Evolutionary conservation across 345 rosid species (phyloP).

Genomic region (Streptanthus diversifolius): DNA sequence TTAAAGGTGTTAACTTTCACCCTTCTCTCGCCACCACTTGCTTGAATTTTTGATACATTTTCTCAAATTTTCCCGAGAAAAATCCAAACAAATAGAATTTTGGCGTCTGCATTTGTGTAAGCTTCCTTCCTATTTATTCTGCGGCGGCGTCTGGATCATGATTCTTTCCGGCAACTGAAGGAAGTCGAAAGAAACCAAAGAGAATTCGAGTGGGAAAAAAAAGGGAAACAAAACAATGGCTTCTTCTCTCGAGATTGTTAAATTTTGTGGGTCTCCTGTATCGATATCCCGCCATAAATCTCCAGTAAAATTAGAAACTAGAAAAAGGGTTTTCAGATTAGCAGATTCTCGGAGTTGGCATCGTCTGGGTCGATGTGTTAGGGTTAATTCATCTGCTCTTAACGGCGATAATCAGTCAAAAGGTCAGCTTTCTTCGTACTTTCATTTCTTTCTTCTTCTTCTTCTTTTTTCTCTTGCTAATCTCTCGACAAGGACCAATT

Average conservation of each 20-base stretch:
- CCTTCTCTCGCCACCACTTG: slow-evolving; percentile 27
- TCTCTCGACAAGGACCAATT: background rate
- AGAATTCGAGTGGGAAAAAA: background rate
- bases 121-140: background rate
- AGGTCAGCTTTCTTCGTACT: slow-evolving; percentile 40
- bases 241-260: slow-evolving; percentile 40
- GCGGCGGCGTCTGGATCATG: slow-evolving; percentile 14
- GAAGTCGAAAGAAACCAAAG: background rate
- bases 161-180: slow-evolving; percentile 18
- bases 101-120: background rate
- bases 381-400: slow-evolving; percentile 46
- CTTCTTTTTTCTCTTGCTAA: background rate
- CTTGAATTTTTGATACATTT: slow-evolving; percentile 11
- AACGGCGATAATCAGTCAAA: slow-evolving; percentile 56
- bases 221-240: slow-evolving; percentile 9
- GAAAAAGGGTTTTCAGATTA: slow-evolving; percentile 36
- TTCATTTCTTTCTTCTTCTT: background rate
- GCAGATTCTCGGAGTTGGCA: slow-evolving; percentile 24
- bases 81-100: slow-evolving; percentile 11
- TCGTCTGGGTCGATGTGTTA: slow-evolving; percentile 26
- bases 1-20: slow-evolving; percentile 25
- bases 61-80: background rate
- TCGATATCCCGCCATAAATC: slow-evolving; percentile 46
- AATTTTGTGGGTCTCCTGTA: slow-evolving; percentile 43
- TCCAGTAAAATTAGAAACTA: slow-evolving; percentile 33